These are phyloP conservation scores for Diaporthe ilicicola DNA, from an alignment of 2,329 filamentous ascomycete genomes.

Conservation along the genomic window DNA sequence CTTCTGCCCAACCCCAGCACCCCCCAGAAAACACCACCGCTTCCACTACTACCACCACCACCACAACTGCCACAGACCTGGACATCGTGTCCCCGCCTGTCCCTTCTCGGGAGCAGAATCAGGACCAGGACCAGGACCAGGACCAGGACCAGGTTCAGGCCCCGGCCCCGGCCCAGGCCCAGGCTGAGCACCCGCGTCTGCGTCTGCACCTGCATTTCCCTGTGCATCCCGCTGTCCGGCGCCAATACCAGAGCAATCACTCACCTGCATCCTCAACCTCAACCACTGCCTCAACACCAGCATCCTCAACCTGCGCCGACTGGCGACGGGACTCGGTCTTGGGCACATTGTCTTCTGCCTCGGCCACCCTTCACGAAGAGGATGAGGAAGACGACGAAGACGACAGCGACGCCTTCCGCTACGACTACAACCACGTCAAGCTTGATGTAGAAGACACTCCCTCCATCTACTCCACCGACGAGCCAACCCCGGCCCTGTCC, in stretches of 20 bases:
- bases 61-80: constrained; percentile 34
- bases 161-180: background rate
- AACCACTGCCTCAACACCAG: constrained; percentile 37
- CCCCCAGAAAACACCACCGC: constrained; percentile 31
- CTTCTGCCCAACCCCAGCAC: constrained; percentile 29
- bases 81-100: constrained; percentile 46
- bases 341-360: constrained; percentile 52
- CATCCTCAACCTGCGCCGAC: constrained; percentile 46
- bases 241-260: constrained; percentile 47
- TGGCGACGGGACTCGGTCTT: constrained; percentile 66
- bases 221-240: constrained; percentile 41
- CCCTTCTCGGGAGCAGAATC: constrained; percentile 48
- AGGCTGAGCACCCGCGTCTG: background rate
- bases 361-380: constrained; percentile 41
- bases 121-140: background rate
- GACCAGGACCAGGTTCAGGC: background rate
- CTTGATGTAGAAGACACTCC: constrained; percentile 18
- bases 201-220: constrained; percentile 3
- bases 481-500: constrained; percentile 17
- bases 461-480: constrained; percentile 25
- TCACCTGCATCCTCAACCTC: constrained; percentile 35
- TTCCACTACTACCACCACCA: constrained; percentile 40
- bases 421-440: constrained; percentile 29
- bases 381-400: constrained; percentile 35
- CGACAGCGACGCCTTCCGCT: constrained; percentile 35